Percentiles rank a stretch among this genome's conserved stretches.
Evolutionary conservation across 1,284 basidiomycete genomes (phyloP).

Genomic region (Laetiporus sulphureus): DNA sequence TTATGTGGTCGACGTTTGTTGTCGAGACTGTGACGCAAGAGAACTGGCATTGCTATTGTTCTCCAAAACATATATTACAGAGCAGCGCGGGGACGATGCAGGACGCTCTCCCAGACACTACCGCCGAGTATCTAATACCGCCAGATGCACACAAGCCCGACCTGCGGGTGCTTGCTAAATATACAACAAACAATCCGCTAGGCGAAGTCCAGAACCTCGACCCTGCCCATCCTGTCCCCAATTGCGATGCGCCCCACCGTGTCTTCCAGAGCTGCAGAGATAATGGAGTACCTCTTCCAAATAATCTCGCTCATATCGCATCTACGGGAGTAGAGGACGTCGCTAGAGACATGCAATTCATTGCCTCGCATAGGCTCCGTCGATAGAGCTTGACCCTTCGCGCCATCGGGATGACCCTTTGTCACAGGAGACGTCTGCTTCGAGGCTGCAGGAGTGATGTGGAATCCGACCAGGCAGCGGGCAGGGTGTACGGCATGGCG

Average conservation of each 20-base stretch:
- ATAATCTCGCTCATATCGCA: constrained; percentile 30
- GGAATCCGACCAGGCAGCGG: constrained; percentile 29
- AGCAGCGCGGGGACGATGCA: too few species aligned
- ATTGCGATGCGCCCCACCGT: constrained; percentile 30
- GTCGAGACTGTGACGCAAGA: too few species aligned
- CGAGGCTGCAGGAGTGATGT: constrained; percentile 12
- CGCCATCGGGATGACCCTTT: too few species aligned
- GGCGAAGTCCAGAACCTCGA: constrained; percentile 31
- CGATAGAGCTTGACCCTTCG: constrained; percentile 1
- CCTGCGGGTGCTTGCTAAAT: too few species aligned
- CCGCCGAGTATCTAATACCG: too few species aligned
- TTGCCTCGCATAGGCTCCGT: constrained; percentile 7
- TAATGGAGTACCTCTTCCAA: constrained; percentile 26
- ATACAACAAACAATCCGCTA: constrained; percentile 12
- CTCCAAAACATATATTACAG: too few species aligned
- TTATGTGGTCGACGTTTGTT: too few species aligned
- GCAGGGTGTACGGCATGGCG: constrained; percentile 24
- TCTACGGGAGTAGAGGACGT: constrained; percentile 24
- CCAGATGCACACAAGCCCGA: too few species aligned
- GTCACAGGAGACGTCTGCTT: not conserved
- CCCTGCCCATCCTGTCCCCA: constrained; percentile 27
- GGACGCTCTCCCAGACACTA: too few species aligned
- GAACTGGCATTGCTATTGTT: too few species aligned
- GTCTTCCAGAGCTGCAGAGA: constrained; percentile 28
- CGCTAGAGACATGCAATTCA: constrained; percentile 20